Base-by-base conservation (phyloP, 352 stramenopile genomes). In the Plasmopara viticola region DNA sequence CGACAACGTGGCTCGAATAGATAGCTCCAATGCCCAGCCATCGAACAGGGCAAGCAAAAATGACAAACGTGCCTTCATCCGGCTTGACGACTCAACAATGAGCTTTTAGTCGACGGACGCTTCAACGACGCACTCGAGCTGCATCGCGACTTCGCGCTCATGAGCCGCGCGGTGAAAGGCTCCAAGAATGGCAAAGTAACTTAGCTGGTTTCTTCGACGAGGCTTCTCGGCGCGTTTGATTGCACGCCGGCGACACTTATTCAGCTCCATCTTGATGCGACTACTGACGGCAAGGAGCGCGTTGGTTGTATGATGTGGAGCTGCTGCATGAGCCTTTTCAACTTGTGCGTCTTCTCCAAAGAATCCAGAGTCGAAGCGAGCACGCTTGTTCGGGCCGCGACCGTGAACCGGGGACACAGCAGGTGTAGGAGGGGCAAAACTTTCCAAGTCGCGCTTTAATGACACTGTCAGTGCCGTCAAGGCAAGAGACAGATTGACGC, bases 131-230 rank as follows among this genome's bases (percentile, higher is more conserved):
- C 60, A 64, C 42, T 77, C 68, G 13, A 72, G 44, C 50, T 72
- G 66, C 48, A 82, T 15, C 0, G 70, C 68, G 5, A 77, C 55
- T 31, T 81, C 61, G 48, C 82, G 77, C 58, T 92, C 79, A 48
- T 77, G 75, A 6, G 77, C 74, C 5, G 82, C 82, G 38, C 79
- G 82, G 37, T 92, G 82, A 59, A 92, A 92, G 4, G 82, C 82
- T 9, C 77, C 73, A 30, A 85, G 64, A 50, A 92, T 92, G 33
- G 82, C 79, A 52, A 89, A 87, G 54, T 84, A 90, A 57, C 70
- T 87, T 47, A 92, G 62, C 35, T 92, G 77, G 53, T 86, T 69
- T 37, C 77, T 62, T 71, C 78, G 79, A 45, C 73, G 63, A 35
- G 75, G 64, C 15, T 58, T 71, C 40, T 76, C 62, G 17, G 53